Evolutionary conservation across 2,329 filamentous ascomycete genomes (phyloP).

Genomic region (Apiospora arundinis): DNA sequence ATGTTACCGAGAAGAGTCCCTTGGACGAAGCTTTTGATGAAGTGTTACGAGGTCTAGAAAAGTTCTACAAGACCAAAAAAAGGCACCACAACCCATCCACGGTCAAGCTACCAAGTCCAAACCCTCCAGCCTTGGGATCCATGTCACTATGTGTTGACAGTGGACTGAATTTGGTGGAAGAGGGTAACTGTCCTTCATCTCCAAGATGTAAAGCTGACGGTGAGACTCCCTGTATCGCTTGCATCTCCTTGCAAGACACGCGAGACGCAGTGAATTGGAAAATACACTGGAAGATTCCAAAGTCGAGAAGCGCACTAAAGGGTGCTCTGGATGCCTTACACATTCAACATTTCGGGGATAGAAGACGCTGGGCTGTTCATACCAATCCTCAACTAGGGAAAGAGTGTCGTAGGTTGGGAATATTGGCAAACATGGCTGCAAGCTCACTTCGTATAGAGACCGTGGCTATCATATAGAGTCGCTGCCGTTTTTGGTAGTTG

Average conservation of each 20-base stretch:
- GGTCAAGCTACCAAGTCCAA: no score
- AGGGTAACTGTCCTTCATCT: no score
- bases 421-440: not conserved
- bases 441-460: not conserved
- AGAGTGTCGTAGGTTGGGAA: no score
- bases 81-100: no score
- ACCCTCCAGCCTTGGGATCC: not conserved
- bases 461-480: not conserved
- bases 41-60: not conserved
- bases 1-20: not conserved
- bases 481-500: not conserved
- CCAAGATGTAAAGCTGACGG: not conserved
- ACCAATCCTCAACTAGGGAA: no score
- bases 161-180: not conserved
- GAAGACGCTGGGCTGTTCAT: no score
- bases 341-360: no score
- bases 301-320: no score
- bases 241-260: not conserved
- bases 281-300: no score
- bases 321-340: no score
- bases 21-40: not conserved
- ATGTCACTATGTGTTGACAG: not conserved
- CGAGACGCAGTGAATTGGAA: not conserved
- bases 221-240: not conserved
- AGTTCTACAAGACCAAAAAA: not conserved